phyloP scores from a whole-genome alignment of 2,329 filamentous ascomycete genomes.

The Ophiosphaerella narmari region DNA sequence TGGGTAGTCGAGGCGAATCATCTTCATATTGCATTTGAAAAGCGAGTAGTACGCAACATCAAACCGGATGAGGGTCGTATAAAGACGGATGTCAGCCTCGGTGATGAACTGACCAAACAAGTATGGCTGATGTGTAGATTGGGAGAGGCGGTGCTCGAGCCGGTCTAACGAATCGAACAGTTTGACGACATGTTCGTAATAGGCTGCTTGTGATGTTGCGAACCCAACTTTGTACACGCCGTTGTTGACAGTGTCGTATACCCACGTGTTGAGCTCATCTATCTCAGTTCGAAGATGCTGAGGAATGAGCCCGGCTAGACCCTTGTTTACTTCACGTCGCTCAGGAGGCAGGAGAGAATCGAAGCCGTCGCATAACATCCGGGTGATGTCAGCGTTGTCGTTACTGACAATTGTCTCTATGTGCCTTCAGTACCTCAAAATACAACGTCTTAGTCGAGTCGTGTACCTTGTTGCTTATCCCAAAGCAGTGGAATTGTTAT shows the following conservation, averaged over 20 bases:
- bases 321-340: slow-evolving; percentile 60
- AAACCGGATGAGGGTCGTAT: slow-evolving; percentile 65
- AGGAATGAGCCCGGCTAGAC: slow-evolving; percentile 69
- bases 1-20: slow-evolving; percentile 84
- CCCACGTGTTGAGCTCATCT: slow-evolving; percentile 79
- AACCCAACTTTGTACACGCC: slow-evolving; percentile 71
- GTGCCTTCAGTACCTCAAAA: slow-evolving; percentile 7
- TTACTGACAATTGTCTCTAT: slow-evolving; percentile 42
- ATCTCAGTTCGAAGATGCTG: slow-evolving; percentile 67
- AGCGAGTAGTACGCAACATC: slow-evolving; percentile 57
- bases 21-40: slow-evolving; percentile 79
- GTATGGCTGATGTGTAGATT: slow-evolving; percentile 61
- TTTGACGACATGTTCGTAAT: slow-evolving; percentile 71
- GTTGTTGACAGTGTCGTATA: slow-evolving; percentile 66
- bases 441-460: too few species aligned
- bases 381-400: slow-evolving; percentile 42
- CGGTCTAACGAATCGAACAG: slow-evolving; percentile 80
- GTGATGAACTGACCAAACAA: slow-evolving; percentile 69
- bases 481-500: slow-evolving; percentile 82
- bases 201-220: slow-evolving; percentile 80
- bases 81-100: slow-evolving; percentile 55
- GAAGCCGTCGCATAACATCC: slow-evolving; percentile 40
- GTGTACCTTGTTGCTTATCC: slow-evolving; percentile 62
- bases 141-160: slow-evolving; percentile 70
- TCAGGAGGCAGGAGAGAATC: slow-evolving; percentile 44